These are phyloP conservation scores for Aspergillus sp. DNA, from an alignment of 2,329 filamentous ascomycete genomes.

Conservation along the genomic window DNA sequence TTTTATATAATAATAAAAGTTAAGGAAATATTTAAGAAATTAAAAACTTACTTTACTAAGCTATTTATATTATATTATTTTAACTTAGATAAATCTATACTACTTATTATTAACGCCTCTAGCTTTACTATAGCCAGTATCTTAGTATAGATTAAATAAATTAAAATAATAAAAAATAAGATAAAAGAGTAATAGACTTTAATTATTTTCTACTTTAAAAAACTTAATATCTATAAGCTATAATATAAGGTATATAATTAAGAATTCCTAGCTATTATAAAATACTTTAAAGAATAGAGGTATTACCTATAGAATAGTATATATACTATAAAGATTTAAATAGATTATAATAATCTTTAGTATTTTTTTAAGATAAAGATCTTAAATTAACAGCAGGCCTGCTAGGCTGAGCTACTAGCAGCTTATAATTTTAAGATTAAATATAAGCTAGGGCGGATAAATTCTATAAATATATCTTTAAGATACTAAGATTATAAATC, in stretches of 20 bases:
- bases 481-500: too few relatives aligned
- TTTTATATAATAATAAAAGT: too few relatives aligned
- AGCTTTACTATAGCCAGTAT: too few relatives aligned
- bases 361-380: not conserved
- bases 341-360: not conserved
- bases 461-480: too few relatives aligned
- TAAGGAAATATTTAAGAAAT: too few relatives aligned
- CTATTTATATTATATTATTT: too few relatives aligned
- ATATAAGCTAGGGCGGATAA: not conserved
- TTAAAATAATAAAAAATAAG: too few relatives aligned
- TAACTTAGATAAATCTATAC: too few relatives aligned
- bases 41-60: too few relatives aligned
- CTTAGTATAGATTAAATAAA: too few relatives aligned
- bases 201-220: not conserved
- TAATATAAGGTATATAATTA: not conserved
- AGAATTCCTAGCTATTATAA: not conserved
- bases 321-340: not conserved
- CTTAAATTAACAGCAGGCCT: not conserved
- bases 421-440: not conserved
- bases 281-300: not conserved
- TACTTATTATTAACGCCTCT: too few relatives aligned
- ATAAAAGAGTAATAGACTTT: too few relatives aligned
- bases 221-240: not conserved
- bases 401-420: not conserved
- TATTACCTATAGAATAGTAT: not conserved